Evolutionary conservation across 352 stramenopile genomes (phyloP), one percentile per base, ranked within the genome.

Genomic region (Pythium dissotocum): DNA sequence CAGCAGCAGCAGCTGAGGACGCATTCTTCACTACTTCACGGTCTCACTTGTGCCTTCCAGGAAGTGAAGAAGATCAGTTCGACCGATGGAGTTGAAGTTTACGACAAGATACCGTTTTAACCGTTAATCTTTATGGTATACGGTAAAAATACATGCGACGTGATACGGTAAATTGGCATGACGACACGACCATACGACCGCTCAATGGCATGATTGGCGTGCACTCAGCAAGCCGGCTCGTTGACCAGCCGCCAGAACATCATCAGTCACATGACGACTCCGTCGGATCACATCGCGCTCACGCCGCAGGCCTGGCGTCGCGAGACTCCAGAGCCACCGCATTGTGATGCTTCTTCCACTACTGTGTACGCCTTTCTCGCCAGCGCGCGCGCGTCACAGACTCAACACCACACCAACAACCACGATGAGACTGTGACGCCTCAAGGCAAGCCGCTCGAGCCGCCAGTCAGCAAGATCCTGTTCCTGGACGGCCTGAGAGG

Each of bases 1-100:
- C 18, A 88, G 75, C 53, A 88, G 79, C 56, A 87, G 75, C 58
- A 86, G 72, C 53, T 75, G 65, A 30, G 78, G 78, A 16, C 78
- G 80, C 28, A 36, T 16, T 49, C 54, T 66, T n/a, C n/a, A n/a
- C n/a, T n/a, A n/a, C n/a, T n/a, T n/a, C n/a, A n/a, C 36, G 36
- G 14, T 6, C 2, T 42, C 36, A 42, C 36, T 42, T 42, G 36
- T 38, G 36, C 2, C 36, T 42, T 57, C 5, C 44, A 28, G 6
- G 44, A 5, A 16, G 5, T 14, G 26, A 16, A 4, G 4, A 52
- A 52, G 44, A 14, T 14, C 6, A 52, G 44, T 28, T 18, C 24
- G 46, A 54, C n/a, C 35, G 24, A 52, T 52, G 9, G 18, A 9
- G 7, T 56, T 56, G 49, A 56, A 56, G 24, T 56, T 56, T 2